These are phyloP conservation scores for Cyathus striatus DNA, from an alignment of 768 basidiomycete genomes.

Conservation along the genomic window DNA sequence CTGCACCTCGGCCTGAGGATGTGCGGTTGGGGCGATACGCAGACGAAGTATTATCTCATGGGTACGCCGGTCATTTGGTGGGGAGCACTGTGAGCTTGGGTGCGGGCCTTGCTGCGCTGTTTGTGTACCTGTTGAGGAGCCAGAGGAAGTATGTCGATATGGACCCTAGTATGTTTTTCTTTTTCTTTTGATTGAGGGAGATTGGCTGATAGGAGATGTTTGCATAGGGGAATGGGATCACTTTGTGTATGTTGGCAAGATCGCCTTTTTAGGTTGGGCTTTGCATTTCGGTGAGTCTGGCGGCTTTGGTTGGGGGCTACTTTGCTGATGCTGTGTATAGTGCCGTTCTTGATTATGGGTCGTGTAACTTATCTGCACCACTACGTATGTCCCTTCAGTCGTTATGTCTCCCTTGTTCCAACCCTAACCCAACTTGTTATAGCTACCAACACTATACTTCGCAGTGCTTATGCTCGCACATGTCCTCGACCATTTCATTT, in stretches of 20 bases:
- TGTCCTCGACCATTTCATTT: slow-evolving; percentile 89
- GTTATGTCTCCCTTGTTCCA: slow-evolving; percentile 1
- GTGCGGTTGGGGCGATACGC: slow-evolving; percentile 91
- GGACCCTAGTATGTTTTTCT: slow-evolving; percentile 61
- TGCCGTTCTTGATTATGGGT: slow-evolving; percentile 97
- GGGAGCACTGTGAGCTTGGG: slow-evolving; percentile 67
- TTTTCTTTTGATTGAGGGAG: neutral
- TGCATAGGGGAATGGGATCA: slow-evolving; percentile 84
- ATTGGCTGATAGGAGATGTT: slow-evolving; percentile 4
- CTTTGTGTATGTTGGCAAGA: slow-evolving; percentile 87
- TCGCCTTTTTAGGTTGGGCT: slow-evolving; percentile 88
- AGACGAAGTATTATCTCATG: slow-evolving; percentile 89
- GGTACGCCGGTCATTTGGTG: slow-evolving; percentile 95
- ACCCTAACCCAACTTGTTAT: slow-evolving; percentile 5
- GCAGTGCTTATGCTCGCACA: slow-evolving; percentile 89
- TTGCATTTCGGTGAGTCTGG: slow-evolving; percentile 76
- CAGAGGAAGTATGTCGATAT: slow-evolving; percentile 92
- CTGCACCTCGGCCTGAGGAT: slow-evolving; percentile 87
- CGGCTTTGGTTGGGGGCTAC: neutral
- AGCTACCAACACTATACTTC: slow-evolving; percentile 98
- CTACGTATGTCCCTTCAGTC: slow-evolving; percentile 58
- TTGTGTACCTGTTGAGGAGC: slow-evolving; percentile 69
- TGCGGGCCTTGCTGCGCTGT: slow-evolving; percentile 44
- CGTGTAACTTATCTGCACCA: slow-evolving; percentile 96
- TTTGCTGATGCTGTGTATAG: slow-evolving; percentile 31